phyloP scores from a whole-genome alignment of 2,329 filamentous ascomycete genomes.

The Ceratocystis papillata region DNA sequence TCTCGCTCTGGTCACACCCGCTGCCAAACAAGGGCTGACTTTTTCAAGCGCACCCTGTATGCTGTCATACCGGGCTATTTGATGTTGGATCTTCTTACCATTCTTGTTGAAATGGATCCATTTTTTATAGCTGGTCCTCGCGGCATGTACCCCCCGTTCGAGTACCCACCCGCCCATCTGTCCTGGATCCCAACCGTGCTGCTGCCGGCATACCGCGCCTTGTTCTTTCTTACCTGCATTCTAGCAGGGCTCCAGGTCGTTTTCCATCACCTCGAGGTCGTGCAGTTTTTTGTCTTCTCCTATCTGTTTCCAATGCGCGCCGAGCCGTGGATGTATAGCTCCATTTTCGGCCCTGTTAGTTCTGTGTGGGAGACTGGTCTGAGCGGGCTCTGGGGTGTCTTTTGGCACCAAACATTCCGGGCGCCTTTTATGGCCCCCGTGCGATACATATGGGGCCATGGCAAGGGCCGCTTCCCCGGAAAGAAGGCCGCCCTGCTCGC shows the following conservation, averaged over 20 bases:
- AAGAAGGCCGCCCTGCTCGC: constrained; percentile 30
- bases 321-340: constrained; percentile 44
- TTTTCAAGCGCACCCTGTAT: constrained; percentile 38
- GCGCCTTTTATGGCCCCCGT: constrained; percentile 55
- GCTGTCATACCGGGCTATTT: constrained; percentile 49
- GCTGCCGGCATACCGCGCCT: constrained; percentile 46
- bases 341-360: constrained; percentile 44
- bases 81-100: constrained; percentile 54
- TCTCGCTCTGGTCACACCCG: constrained; percentile 40
- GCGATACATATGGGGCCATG: constrained; percentile 36
- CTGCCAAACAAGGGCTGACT: constrained; percentile 33
- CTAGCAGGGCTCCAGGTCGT: constrained; percentile 50
- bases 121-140: constrained; percentile 55
- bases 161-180: constrained; percentile 37
- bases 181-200: constrained; percentile 35
- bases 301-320: constrained; percentile 42
- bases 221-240: constrained; percentile 46
- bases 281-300: constrained; percentile 41
- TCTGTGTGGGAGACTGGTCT: constrained; percentile 59
- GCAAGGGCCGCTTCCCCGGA: constrained; percentile 29
- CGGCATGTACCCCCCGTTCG: constrained; percentile 12
- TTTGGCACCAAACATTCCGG: constrained; percentile 89
- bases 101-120: constrained; percentile 58
- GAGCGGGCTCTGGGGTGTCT: constrained; percentile 69
- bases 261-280: constrained; percentile 50